Evolutionary conservation across 257 asterid species (phyloP).

Genomic region (Sherardia arvensis): DNA sequence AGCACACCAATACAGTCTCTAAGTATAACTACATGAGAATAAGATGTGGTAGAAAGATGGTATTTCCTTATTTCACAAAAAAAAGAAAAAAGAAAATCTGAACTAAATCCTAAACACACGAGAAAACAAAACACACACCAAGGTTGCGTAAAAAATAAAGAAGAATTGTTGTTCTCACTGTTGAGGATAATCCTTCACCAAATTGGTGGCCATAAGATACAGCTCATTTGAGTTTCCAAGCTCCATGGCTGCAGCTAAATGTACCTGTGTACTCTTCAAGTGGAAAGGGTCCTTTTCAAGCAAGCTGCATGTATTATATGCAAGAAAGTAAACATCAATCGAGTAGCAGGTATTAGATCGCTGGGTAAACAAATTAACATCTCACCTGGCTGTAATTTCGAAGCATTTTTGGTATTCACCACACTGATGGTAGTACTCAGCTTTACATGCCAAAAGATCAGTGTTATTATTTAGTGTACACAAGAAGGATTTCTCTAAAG

Average conservation of each 20-base stretch:
- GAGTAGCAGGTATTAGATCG: neutral
- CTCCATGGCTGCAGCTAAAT: slow-evolving; percentile 98
- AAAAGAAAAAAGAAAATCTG: neutral
- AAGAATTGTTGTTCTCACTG: slow-evolving; percentile 48
- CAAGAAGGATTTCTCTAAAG: slow-evolving; percentile 49
- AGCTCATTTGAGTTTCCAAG: slow-evolving; percentile 97
- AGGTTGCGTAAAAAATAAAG: neutral
- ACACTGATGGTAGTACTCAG: slow-evolving; percentile 94
- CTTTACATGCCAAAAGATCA: slow-evolving; percentile 98
- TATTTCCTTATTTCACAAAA: neutral
- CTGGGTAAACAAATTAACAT: slow-evolving; percentile 14
- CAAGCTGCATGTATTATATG: slow-evolving; percentile 49
- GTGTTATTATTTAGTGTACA: slow-evolving; percentile 71
- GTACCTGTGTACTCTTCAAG: slow-evolving; percentile 83
- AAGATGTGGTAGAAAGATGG: neutral
- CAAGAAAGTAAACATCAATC: slow-evolving; percentile 15
- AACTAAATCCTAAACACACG: neutral
- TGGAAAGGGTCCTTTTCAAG: slow-evolving; percentile 99
- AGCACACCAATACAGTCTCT: neutral
- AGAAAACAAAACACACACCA: neutral
- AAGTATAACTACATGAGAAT: neutral
- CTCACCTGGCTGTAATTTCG: slow-evolving; percentile 82
- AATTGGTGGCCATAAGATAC: slow-evolving; percentile 95
- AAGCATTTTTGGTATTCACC: slow-evolving; percentile 95
- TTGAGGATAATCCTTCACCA: slow-evolving; percentile 97